A percentile compares a stretch with the other conserved stretches of the same genome.
Conservation (phyloP, 2,329 filamentous ascomycete genomes). For the Botrytis pseudocinerea region DNA sequence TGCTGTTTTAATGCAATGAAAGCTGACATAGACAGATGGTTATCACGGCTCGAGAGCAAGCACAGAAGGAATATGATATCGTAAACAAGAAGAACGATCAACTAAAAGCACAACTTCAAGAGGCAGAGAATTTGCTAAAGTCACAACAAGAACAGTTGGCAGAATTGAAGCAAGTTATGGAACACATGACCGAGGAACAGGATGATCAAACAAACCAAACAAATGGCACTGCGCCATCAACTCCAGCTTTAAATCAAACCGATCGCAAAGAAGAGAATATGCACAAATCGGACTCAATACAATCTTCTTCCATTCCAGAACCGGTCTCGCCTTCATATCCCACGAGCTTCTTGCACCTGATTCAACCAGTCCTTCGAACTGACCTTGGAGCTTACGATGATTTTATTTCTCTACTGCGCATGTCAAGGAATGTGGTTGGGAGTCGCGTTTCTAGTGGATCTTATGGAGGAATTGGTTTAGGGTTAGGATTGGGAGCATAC, state of each 20-base stretch:
- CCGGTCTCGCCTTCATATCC: constrained; percentile 56
- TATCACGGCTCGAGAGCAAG: constrained; percentile 84
- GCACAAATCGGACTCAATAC: constrained; percentile 40
- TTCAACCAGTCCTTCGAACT: constrained; percentile 79
- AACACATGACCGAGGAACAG: constrained; percentile 73
- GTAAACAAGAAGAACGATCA: constrained; percentile 85
- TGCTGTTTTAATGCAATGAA: not conserved
- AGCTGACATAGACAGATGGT: constrained; percentile 88
- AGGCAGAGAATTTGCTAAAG: constrained; percentile 80
- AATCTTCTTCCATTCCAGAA: constrained; percentile 43
- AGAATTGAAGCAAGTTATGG: constrained; percentile 90
- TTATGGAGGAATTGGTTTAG: constrained; percentile 56
- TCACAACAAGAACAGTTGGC: constrained; percentile 92
- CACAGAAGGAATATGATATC: constrained; percentile 78
- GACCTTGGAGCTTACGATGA: constrained; percentile 83
- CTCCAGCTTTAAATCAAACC: constrained; percentile 71
- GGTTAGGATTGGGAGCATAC: constrained; percentile 49
- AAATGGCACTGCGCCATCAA: constrained; percentile 70
- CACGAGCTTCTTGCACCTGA: constrained; percentile 75
- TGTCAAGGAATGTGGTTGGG: constrained; percentile 58
- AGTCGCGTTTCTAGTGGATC: constrained; percentile 73
- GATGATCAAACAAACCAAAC: constrained; percentile 71
- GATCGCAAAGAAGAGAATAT: constrained; percentile 56
- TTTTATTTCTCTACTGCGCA: constrained; percentile 73
- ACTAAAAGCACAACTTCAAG: constrained; percentile 78